phyloP scores from a whole-genome alignment of 1,139 yeast genomes.

The Yamadazyma oceani region DNA sequence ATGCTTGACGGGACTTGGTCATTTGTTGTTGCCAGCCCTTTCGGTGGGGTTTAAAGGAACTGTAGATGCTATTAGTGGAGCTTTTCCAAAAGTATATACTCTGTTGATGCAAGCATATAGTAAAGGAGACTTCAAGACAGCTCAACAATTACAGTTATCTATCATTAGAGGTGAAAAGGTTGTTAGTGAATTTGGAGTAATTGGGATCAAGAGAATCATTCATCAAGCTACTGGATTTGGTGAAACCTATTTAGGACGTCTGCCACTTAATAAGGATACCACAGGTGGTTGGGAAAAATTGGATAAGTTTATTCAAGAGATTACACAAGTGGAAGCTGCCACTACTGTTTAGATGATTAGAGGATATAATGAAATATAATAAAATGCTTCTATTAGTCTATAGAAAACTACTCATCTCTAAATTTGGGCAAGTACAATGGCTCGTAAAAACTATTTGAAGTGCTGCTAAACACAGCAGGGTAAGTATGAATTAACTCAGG shows the following conservation, averaged over 20 bases:
- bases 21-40: constrained; percentile 25
- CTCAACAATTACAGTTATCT: constrained; percentile 20
- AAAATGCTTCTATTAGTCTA: too few species aligned
- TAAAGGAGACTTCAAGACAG: constrained; percentile 17
- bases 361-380: too few species aligned
- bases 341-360: constrained; percentile 6
- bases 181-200: constrained; percentile 22
- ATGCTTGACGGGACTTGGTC: constrained; percentile 26
- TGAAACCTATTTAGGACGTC: constrained; percentile 30
- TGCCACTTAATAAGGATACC: constrained; percentile 29
- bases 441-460: constrained; percentile 13
- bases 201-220: constrained; percentile 31
- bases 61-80: constrained; percentile 34
- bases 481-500: constrained; percentile 19
- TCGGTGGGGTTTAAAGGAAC: constrained; percentile 24
- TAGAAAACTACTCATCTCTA: constrained; percentile 8
- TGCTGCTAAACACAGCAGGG: constrained; percentile 15
- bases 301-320: constrained; percentile 10
- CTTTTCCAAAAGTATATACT: constrained; percentile 43
- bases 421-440: constrained; percentile 17
- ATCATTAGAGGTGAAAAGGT: constrained; percentile 23
- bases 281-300: constrained; percentile 15
- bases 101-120: constrained; percentile 20
- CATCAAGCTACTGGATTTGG: constrained; percentile 38
- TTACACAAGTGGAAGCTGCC: constrained; percentile 10